A percentile compares a stretch with the other conserved stretches of the same genome.
Evolutionary conservation across 78 protist species (phyloP).

Genomic region (Creolimax fragrantissima): DNA sequence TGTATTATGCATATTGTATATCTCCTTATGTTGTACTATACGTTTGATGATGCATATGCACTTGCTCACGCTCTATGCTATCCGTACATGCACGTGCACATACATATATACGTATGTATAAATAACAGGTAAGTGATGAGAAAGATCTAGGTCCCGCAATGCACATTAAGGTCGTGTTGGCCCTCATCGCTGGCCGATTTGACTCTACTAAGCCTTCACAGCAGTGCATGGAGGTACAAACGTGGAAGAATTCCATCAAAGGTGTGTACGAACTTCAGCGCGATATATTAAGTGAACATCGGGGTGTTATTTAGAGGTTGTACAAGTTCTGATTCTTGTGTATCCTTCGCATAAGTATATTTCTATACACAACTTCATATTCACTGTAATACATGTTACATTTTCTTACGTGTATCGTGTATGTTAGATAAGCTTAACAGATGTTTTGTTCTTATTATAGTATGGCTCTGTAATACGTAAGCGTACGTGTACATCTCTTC

Average conservation of each 20-base stretch:
- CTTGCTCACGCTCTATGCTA: too few species aligned
- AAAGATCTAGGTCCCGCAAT: constrained; percentile 30
- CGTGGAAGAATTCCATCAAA: neutral
- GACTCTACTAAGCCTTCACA: constrained; percentile 35
- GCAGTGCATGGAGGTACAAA: constrained; percentile 16
- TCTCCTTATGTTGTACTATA: constrained; percentile 8
- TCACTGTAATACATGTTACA: constrained; percentile 32
- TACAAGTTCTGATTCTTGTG: too few species aligned
- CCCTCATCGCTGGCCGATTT: constrained; percentile 46
- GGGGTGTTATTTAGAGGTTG: too few species aligned
- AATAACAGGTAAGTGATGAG: constrained; percentile 19
- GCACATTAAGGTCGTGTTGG: constrained; percentile 26
- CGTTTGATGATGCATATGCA: too few species aligned
- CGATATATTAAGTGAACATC: too few species aligned
- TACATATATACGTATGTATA: too few species aligned
- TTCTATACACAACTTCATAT: too few species aligned
- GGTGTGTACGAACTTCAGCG: too few species aligned
- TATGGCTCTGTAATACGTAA: neutral
- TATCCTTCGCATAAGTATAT: too few species aligned
- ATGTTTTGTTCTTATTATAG: neutral
- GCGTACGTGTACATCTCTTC: neutral
- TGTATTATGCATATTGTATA: neutral
- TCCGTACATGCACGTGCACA: too few species aligned
- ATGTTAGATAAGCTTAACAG: neutral
- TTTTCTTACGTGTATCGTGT: too few species aligned